Evolutionary conservation across 306 rosid species (phyloP).

Genomic region (Lathyrus tuberosus): DNA sequence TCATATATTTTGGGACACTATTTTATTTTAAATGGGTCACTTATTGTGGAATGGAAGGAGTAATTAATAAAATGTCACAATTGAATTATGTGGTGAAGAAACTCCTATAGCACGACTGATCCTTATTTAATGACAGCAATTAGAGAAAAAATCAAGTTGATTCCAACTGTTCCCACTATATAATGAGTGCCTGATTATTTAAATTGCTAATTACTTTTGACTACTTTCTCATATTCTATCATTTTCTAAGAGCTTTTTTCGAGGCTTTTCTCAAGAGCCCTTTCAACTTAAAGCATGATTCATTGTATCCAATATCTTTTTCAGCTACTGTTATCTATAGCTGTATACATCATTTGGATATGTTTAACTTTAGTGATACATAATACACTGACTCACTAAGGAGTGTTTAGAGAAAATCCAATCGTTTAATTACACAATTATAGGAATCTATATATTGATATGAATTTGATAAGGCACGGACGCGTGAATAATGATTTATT

Average conservation of each 20-base stretch:
- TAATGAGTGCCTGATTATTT: slow-evolving; percentile 6
- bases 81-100: no score
- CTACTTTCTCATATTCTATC: slow-evolving; percentile 20
- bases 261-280: no score
- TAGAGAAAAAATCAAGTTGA: slow-evolving; percentile 5
- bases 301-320: slow-evolving; percentile 24
- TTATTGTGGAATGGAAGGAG: no score
- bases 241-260: background rate
- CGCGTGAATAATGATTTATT: no score
- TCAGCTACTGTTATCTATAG: slow-evolving; percentile 17
- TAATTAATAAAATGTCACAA: no score
- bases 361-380: slow-evolving; percentile 30
- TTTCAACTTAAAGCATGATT: background rate
- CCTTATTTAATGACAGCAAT: background rate
- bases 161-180: background rate
- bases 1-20: no score
- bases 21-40: no score
- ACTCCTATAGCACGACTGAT: background rate
- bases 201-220: slow-evolving; percentile 8
- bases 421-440: no score
- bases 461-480: no score
- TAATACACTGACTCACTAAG: background rate
- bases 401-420: background rate
- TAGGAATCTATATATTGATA: no score
- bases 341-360: background rate